These are phyloP conservation scores for Stramenopiles sp. DNA, from an alignment of 352 stramenopile genomes.

Conservation along the genomic window DNA sequence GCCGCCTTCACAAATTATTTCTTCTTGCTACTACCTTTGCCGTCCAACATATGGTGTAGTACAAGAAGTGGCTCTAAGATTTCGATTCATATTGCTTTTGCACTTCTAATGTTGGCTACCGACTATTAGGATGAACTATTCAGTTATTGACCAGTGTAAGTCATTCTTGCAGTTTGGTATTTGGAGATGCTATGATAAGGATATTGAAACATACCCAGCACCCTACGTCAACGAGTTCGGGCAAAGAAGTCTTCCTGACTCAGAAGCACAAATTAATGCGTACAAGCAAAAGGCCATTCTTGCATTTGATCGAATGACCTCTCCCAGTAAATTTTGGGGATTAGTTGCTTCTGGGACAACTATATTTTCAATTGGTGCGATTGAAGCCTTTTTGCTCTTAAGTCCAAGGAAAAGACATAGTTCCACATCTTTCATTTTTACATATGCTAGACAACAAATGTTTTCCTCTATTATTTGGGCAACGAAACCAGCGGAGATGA, in stretches of 20 bases:
- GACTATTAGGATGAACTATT: no score
- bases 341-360: background rate
- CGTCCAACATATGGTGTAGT: no score
- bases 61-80: no score
- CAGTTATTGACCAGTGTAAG: background rate
- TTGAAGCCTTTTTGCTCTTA: background rate
- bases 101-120: no score
- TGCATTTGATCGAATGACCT: background rate
- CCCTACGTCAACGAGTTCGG: background rate
- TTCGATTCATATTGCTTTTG: no score
- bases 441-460: background rate
- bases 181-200: background rate
- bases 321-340: background rate
- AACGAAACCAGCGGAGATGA: background rate
- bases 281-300: background rate
- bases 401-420: background rate
- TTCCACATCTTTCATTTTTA: background rate
- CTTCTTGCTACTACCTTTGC: no score
- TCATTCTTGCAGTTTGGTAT: background rate
- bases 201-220: background rate
- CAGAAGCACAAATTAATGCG: background rate
- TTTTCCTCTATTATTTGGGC: background rate
- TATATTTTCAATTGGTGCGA: background rate
- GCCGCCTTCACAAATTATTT: no score
- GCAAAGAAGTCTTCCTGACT: no score